Conservation (phyloP, 257 asterid species). For the Catharanthus roseus region DNA sequence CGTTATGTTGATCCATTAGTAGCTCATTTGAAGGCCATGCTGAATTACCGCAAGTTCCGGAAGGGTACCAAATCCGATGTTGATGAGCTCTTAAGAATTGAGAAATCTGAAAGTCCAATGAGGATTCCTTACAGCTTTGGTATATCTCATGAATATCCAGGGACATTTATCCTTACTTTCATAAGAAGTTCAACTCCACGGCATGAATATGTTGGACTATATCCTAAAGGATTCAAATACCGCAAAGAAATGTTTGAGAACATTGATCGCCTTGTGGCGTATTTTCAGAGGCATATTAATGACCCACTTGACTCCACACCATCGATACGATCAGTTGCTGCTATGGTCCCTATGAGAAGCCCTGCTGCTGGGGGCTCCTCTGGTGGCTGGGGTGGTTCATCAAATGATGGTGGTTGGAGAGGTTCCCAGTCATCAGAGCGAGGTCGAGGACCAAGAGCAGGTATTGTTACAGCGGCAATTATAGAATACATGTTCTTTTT, state of each 20-base stretch:
- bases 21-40: constrained; percentile 81
- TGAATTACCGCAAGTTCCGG: constrained; percentile 84
- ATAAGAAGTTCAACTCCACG: constrained; percentile 90
- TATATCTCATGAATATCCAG: constrained; percentile 93
- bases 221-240: constrained; percentile 91
- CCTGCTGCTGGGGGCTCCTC: constrained; percentile 79
- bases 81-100: constrained; percentile 73
- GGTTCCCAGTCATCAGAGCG: constrained; percentile 51
- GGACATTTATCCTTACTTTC: constrained; percentile 86
- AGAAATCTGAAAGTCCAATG: constrained; percentile 79
- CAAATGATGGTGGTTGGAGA: constrained; percentile 67
- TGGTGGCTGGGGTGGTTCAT: constrained; percentile 68
- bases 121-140: constrained; percentile 92
- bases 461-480: constrained; percentile 18
- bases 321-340: constrained; percentile 78
- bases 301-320: constrained; percentile 71
- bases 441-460: constrained; percentile 64
- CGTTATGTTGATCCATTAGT: constrained; percentile 98
- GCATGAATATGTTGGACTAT: constrained; percentile 87
- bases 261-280: constrained; percentile 77
- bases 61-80: constrained; percentile 77
- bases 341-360: constrained; percentile 89
- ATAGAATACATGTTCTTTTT: not conserved
- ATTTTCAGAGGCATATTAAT: constrained; percentile 88
- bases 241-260: constrained; percentile 87